These are phyloP conservation scores for Irpex sp. DNA, from an alignment of 1,284 basidiomycete species.

Conservation along the genomic window DNA sequence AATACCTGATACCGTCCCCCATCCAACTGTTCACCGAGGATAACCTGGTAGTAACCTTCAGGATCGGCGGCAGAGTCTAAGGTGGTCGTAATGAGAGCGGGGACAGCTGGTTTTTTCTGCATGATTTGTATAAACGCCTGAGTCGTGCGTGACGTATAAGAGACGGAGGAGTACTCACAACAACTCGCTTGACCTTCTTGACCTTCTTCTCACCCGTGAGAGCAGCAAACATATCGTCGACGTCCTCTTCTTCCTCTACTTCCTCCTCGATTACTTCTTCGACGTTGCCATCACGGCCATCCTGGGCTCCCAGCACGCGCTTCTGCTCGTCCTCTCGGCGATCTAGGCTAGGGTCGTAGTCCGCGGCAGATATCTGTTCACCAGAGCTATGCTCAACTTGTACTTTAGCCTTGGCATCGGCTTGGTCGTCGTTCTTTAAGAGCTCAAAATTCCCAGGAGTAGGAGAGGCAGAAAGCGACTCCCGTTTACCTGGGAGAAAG, in stretches of 20 bases:
- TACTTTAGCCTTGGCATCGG: slow-evolving; percentile 36
- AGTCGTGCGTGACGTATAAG: slow-evolving; percentile 2
- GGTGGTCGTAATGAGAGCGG: slow-evolving; percentile 66
- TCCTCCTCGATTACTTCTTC: slow-evolving; percentile 47
- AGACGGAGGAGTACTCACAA: slow-evolving; percentile 35
- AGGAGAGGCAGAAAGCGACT: slow-evolving; percentile 54
- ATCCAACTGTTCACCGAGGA: slow-evolving; percentile 93
- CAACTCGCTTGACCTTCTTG: slow-evolving; percentile 54
- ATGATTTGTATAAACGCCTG: not conserved
- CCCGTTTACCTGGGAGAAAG: slow-evolving; percentile 38
- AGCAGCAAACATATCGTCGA: slow-evolving; percentile 89
- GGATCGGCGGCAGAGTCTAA: slow-evolving; percentile 78
- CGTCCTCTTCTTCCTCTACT: slow-evolving; percentile 67
- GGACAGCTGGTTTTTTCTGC: slow-evolving; percentile 47
- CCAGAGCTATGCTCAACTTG: slow-evolving; percentile 45
- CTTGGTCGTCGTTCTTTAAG: slow-evolving; percentile 55
- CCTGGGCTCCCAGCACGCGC: slow-evolving; percentile 47
- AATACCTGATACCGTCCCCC: slow-evolving; percentile 93
- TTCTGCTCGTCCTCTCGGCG: slow-evolving; percentile 77
- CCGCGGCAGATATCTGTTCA: slow-evolving; percentile 83
- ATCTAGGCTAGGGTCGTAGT: slow-evolving; percentile 89
- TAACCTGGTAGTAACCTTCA: slow-evolving; percentile 95
- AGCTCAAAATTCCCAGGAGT: slow-evolving; percentile 54
- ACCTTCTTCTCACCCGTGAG: slow-evolving; percentile 52
- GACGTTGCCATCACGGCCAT: slow-evolving; percentile 24